A percentile compares a stretch with the other conserved stretches of the same genome.
phyloP scores from a whole-genome alignment of 371 early-diverging fungal species.

The Mucor plumbeus region DNA sequence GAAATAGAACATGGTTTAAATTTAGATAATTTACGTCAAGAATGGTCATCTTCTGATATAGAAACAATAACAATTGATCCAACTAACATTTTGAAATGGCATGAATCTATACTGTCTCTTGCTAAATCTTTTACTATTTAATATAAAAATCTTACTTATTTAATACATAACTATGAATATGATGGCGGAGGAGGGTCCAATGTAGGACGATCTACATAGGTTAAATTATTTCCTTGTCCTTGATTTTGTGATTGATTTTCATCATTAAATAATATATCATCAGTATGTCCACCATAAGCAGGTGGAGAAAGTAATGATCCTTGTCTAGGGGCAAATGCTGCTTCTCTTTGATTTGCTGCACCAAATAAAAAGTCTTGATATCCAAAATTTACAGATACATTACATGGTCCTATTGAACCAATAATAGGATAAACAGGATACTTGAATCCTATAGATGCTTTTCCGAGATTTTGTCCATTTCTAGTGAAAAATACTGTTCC shows the following conservation, averaged over 20 bases:
- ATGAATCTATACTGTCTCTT: neutral
- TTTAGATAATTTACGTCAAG: constrained; percentile 12
- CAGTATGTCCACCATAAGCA: constrained; percentile 53
- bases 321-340: constrained; percentile 67
- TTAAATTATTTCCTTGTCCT: neutral
- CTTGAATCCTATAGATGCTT: constrained; percentile 55
- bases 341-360: constrained; percentile 73
- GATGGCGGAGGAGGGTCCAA: constrained; percentile 19
- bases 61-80: neutral
- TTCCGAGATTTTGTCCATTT: constrained; percentile 66
- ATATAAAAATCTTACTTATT: neutral
- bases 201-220: constrained; percentile 12
- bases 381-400: constrained; percentile 61
- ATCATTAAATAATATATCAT: constrained; percentile 50
- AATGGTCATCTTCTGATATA: constrained; percentile 8
- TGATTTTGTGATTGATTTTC: neutral
- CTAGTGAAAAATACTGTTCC: constrained; percentile 76
- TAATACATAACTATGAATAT: constrained; percentile 12
- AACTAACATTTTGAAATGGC: neutral
- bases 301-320: constrained; percentile 64
- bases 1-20: constrained; percentile 45
- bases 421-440: constrained; percentile 59
- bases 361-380: constrained; percentile 42
- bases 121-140: neutral
- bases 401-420: constrained; percentile 59